Evolutionary conservation across 75 land plant genomes (phyloP), one percentile per base, ranked within the genome.

Genomic region (Cupressus sempervirens): DNA sequence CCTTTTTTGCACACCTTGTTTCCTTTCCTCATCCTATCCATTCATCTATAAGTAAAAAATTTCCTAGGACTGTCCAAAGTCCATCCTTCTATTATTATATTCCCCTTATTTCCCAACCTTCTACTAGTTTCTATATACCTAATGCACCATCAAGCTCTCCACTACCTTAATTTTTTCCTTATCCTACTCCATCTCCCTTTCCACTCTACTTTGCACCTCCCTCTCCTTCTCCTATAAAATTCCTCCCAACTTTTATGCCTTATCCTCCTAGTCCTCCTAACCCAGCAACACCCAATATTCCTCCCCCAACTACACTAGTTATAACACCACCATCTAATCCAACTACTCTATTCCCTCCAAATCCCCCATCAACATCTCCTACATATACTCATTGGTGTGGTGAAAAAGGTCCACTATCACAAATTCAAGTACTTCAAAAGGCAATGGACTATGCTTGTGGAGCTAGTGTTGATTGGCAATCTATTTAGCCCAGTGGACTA

Each of bases 401-500:
- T 35, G 97, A 95, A 6, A 95, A 93, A 90, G n/a, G n/a, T 90
- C 93, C 32, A 56, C 92, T 6, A 94, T 92, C 23, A 93, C 92
- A 2, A 91, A 95, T 35, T 91, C 93, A n/a, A 7, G 91, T 88
- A 77, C 87, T 94, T 58, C 90, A 91, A 80, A 92, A 92, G 67
- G 96, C 96, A 0, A 90, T 95, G 86, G 86, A 94, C 87, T 95
- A 90, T 80, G 93, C 94, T 0, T 95, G 97, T 79, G 97, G 93
- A 2, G 83, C 86, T 15, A 91, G 90, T 34, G 94, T 93, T 3
- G 90, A 92, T 58, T 94, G 95, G 67, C 32, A 35, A 40, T 72
- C 90, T 7, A 91, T 94, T 46, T 86, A 87, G 84, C 86, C 89
- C 1, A 82, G 85, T 14, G 89, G 90, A 32, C 30, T 82, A 2